phyloP scores from a whole-genome alignment of 2,329 filamentous ascomycete species.

The Penicillium capsulatum region DNA sequence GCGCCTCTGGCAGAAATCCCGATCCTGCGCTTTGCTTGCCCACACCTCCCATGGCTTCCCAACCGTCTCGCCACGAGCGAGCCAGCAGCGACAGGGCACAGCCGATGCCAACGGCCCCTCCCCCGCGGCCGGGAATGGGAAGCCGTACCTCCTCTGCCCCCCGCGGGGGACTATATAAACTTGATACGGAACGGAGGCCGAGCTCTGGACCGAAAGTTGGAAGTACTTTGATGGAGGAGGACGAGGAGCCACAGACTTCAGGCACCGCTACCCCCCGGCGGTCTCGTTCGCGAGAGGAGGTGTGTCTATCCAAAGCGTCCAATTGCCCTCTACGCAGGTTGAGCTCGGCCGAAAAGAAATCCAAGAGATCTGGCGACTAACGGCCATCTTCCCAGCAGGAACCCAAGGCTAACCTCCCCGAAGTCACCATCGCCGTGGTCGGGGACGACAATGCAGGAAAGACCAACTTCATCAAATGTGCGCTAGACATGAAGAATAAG shows the following conservation, averaged over 20 bases:
- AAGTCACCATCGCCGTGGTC: slow-evolving; percentile 57
- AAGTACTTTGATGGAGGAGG: slow-evolving; percentile 30
- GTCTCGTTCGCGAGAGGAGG: slow-evolving; percentile 23
- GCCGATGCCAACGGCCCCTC: slow-evolving; percentile 18
- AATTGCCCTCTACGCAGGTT: not conserved
- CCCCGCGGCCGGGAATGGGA: slow-evolving; percentile 31
- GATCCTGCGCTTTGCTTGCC: slow-evolving; percentile 1
- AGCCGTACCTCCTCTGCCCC: slow-evolving; percentile 36
- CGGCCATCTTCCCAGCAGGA: slow-evolving; percentile 13
- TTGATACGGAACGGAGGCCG: slow-evolving; percentile 22
- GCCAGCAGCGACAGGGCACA: slow-evolving; percentile 33
- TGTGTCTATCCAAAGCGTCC: slow-evolving; percentile 14
- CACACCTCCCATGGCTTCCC: slow-evolving; percentile 25
- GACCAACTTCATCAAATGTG: slow-evolving; percentile 56
- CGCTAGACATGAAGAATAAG: slow-evolving; percentile 50
- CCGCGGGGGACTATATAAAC: slow-evolving; percentile 26
- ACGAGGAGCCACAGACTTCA: slow-evolving; percentile 19
- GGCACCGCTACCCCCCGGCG: slow-evolving; percentile 13
- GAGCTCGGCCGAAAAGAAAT: not conserved
- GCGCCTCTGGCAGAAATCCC: not conserved
- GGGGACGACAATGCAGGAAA: slow-evolving; percentile 55
- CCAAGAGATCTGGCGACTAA: slow-evolving; percentile 14
- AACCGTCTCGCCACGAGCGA: slow-evolving; percentile 28
- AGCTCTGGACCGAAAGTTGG: slow-evolving; percentile 17
- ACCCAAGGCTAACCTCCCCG: slow-evolving; percentile 39